These are phyloP conservation scores for Monilinia fructigena DNA, from an alignment of 2,329 filamentous ascomycete genomes.

Conservation along the genomic window DNA sequence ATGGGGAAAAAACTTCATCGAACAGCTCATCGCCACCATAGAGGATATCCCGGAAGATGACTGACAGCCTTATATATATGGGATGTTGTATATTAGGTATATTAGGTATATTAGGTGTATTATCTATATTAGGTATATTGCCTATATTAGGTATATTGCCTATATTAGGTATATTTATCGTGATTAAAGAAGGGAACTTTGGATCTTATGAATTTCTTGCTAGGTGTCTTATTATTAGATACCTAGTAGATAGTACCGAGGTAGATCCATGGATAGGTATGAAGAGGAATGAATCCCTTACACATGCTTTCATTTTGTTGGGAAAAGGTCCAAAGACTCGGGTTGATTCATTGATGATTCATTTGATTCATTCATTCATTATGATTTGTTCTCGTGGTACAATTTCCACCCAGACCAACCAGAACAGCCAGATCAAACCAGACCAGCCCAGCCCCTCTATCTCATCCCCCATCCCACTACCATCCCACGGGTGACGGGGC, in stretches of 20 bases:
- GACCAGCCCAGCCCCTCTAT: neutral
- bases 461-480: neutral
- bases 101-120: too few relatives aligned
- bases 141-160: too few relatives aligned
- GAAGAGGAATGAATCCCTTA: neutral
- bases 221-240: neutral
- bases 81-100: too few relatives aligned
- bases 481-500: neutral
- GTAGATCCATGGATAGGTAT: too few relatives aligned
- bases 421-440: neutral
- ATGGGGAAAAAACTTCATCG: too few relatives aligned
- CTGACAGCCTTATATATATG: neutral
- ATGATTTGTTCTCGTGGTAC: conserved; percentile 14
- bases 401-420: neutral
- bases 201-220: too few relatives aligned
- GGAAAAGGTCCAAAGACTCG: too few relatives aligned
- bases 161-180: too few relatives aligned
- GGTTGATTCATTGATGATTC: neutral
- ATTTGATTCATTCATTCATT: neutral
- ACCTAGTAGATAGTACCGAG: too few relatives aligned
- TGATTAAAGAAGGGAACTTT: too few relatives aligned
- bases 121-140: too few relatives aligned
- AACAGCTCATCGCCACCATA: conserved; percentile 11
- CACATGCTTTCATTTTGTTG: neutral
- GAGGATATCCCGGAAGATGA: conserved; percentile 6